These are phyloP conservation scores for Pisolithus thermaeus DNA, from an alignment of 1,284 basidiomycete species.

Conservation along the genomic window DNA sequence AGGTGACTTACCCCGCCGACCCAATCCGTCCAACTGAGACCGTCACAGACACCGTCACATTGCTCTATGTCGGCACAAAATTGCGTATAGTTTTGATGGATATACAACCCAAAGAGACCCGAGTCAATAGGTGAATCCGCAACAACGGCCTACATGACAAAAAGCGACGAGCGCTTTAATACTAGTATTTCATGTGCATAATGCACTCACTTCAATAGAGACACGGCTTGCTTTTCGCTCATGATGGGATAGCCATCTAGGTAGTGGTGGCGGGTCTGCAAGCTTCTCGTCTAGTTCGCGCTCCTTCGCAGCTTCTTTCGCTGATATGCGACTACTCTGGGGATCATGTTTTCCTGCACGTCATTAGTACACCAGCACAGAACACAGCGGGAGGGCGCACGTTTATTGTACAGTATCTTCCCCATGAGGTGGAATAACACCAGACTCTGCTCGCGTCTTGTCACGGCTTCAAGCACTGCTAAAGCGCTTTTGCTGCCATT, in stretches of 20 bases:
- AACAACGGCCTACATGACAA: slow-evolving; percentile 54
- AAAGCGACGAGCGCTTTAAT: neutral
- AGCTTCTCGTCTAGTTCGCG: slow-evolving; percentile 48
- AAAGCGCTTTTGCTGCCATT: slow-evolving; percentile 14
- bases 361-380: slow-evolving; percentile 4
- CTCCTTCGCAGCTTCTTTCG: slow-evolving; percentile 54
- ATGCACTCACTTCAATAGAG: slow-evolving; percentile 64
- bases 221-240: slow-evolving; percentile 71
- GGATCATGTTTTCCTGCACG: slow-evolving; percentile 67
- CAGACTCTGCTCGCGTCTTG: slow-evolving; percentile 80
- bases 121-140: slow-evolving; percentile 89
- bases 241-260: slow-evolving; percentile 54
- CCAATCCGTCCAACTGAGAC: slow-evolving; percentile 77
- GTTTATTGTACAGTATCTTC: slow-evolving; percentile 93
- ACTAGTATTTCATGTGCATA: neutral
- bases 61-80: slow-evolving; percentile 81
- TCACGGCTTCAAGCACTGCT: slow-evolving; percentile 61
- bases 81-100: slow-evolving; percentile 89
- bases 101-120: slow-evolving; percentile 82
- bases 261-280: slow-evolving; percentile 46
- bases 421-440: slow-evolving; percentile 91
- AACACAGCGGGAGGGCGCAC: slow-evolving; percentile 38
- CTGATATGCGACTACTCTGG: slow-evolving; percentile 43
- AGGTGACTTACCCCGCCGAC: slow-evolving; percentile 60
- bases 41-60: slow-evolving; percentile 66